Evolutionary conservation across 768 basidiomycete genomes (phyloP), one percentile per base, ranked within the genome.

Genomic region (Kwoniella pini): DNA sequence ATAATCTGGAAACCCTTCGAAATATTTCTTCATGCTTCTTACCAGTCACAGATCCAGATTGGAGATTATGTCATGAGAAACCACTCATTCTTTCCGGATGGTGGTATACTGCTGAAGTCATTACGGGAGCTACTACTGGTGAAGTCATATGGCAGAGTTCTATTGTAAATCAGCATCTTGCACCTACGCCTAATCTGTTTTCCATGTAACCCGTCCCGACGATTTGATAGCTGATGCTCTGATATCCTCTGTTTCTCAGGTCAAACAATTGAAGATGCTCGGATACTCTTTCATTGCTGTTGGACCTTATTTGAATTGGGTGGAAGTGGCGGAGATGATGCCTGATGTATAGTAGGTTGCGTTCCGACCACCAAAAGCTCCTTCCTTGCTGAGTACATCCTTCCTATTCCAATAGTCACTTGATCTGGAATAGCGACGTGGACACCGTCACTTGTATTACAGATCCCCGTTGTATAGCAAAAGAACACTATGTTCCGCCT

Each of bases 381-480:
- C 7, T 15, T 36, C 7, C 15, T 36, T 36, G 33, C 15, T 36
- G 33, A 36, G 7, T n/a, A n/a, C n/a, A n/a, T 7, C 33, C 33
- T 15, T 36, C 7, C 33, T 7, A 36, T 15, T 7, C 7, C 33
- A 7, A 15, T 36, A 57, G 55, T 22, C 45, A 57, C n/a, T 24
- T 65, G 9, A 55, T 76, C 26, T 76, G 74, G 72, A 67, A 64
- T 21, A 52, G 57, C 19, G 71, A 75, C 30, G 36, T 62, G 17
- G 63, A 72, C 26, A 63, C 60, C 21, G 57, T 78, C 3, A 56
- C 72, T 4, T 78, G 77, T 45, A 45, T 71, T n/a, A 70, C 68
- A 39, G 77, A 78, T 45, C 75, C 77, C 0, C 65, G 71, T 12
- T 78, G 77, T 54, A 59, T 73, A 30, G 63, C 70, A 6, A 60